These are phyloP conservation scores for Aciculosporium take DNA, from an alignment of 2,329 filamentous ascomycete species.

Conservation along the genomic window DNA sequence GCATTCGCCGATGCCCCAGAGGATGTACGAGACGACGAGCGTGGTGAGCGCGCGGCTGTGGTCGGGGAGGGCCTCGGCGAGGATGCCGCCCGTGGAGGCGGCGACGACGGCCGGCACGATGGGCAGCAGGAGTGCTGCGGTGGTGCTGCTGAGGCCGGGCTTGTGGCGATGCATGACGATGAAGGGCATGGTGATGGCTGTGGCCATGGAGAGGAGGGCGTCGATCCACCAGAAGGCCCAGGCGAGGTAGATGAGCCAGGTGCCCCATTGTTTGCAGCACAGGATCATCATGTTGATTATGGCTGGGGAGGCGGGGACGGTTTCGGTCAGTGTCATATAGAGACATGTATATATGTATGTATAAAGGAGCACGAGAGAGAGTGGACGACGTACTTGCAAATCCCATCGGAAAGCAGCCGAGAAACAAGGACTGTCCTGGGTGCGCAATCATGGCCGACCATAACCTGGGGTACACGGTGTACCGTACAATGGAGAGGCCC, in stretches of 20 bases:
- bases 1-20: slow-evolving; percentile 49
- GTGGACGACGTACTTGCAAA: slow-evolving; percentile 35
- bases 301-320: slow-evolving; percentile 15
- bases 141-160: slow-evolving; percentile 41
- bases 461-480: slow-evolving; percentile 50
- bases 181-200: slow-evolving; percentile 41
- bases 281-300: slow-evolving; percentile 52
- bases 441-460: slow-evolving; percentile 53
- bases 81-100: slow-evolving; percentile 47
- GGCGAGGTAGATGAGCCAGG: slow-evolving; percentile 38
- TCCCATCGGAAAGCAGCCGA: slow-evolving; percentile 55
- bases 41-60: slow-evolving; percentile 43
- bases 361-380: background rate
- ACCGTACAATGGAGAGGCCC: slow-evolving; percentile 42
- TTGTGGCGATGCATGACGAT: slow-evolving; percentile 35
- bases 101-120: slow-evolving; percentile 54
- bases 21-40: slow-evolving; percentile 48
- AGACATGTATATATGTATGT: too few relatives aligned
- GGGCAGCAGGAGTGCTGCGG: slow-evolving; percentile 49
- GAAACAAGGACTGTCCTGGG: slow-evolving; percentile 52
- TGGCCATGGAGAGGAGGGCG: slow-evolving; percentile 34
- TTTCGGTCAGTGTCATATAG: background rate
- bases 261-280: slow-evolving; percentile 48
- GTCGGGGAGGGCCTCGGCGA: slow-evolving; percentile 45
- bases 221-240: slow-evolving; percentile 48